Evolutionary conservation across 73 alveolate genomes (phyloP).

Genomic region (Uronychia setigera): DNA sequence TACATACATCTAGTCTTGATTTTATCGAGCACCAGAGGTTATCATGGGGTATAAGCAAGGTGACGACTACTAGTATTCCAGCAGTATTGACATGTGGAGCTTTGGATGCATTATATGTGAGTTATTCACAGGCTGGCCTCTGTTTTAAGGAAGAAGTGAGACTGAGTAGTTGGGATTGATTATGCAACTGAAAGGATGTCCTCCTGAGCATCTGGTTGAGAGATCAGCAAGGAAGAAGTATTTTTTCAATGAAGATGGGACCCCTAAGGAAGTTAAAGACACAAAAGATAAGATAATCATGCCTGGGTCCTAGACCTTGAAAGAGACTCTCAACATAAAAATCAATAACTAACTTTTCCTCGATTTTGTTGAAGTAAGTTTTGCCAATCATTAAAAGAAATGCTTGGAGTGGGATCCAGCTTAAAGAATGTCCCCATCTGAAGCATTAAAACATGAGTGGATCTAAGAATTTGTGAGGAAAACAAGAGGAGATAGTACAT

Average conservation of each 20-base stretch:
- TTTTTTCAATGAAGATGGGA: not conserved
- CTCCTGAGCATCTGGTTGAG: slow-evolving; percentile 2
- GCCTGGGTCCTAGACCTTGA: not conserved
- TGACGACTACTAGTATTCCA: slow-evolving; percentile 26
- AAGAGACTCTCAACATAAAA: not conserved
- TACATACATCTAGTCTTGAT: slow-evolving; percentile 74
- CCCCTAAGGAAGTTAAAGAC: slow-evolving; percentile 78
- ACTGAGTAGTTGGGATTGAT: slow-evolving; percentile 40
- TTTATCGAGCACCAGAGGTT: slow-evolving; percentile 93
- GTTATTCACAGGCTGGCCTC: slow-evolving; percentile 71
- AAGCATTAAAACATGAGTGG: not conserved
- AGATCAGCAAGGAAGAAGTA: not conserved
- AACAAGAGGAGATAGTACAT: not conserved
- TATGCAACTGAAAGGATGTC: slow-evolving; percentile 45
- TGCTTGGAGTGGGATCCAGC: not conserved
- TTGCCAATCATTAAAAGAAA: not conserved
- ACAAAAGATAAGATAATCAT: slow-evolving; percentile 42
- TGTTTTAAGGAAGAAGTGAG: slow-evolving; percentile 81
- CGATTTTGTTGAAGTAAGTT: not conserved
- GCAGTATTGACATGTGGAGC: slow-evolving; percentile 90
- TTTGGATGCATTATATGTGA: slow-evolving; percentile 92
- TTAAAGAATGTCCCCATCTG: not conserved
- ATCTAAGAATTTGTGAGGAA: not conserved
- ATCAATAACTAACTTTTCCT: not conserved
- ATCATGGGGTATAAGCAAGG: slow-evolving; percentile 71